Base-by-base conservation (phyloP, 192 early-diverging fungal genomes). In the Mycoemilia scoparia region DNA sequence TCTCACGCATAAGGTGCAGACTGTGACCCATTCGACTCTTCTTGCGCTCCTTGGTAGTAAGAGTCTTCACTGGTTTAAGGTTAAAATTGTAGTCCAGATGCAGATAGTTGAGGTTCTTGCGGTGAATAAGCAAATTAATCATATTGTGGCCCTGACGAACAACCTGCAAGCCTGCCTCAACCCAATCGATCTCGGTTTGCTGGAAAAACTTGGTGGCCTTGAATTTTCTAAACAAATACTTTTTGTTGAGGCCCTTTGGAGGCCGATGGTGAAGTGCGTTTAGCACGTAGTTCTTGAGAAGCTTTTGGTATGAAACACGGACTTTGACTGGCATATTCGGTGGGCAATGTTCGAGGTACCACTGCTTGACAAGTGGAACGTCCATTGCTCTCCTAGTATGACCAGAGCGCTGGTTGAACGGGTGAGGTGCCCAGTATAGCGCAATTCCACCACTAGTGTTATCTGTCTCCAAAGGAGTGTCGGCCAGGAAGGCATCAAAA, bases 21-120 rank as follows among this genome's bases (percentile, higher is more conserved):
- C n/a, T n/a, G n/a, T 96, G 93, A 39, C 95, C 95, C 52, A 98
- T 96, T 5, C 95, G 78, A 9, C 86, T 90, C 66, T 95, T 98
- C 50, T 98, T 98, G 39, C 95, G 73, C 56, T 98, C 95, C 64
- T 98, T 98, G 9, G 95, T 98, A 4, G 95, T 98, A 24, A 98
- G 70, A 20, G 95, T 98, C 63, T 92, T 92, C 46, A 96, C 82
- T 4, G 95, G 95, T 53, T 98, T 98, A 26, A 98, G 70, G 55
- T 93, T 96, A 52, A 98, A 98, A 70, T 98, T 98, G 64, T 90
- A 96, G 66, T 98, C 95, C 45, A 98, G 64, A 44, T 98, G 95
- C 39, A 98, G 66, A 51, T 95, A 98, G 63, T 93, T 93, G 34
- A 98, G 61, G 46, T 92, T 89, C 64, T 96, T 96, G 32, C 95